Base-by-base conservation (phyloP, 2,329 filamentous ascomycete genomes). In the Anthostomella pinea region DNA sequence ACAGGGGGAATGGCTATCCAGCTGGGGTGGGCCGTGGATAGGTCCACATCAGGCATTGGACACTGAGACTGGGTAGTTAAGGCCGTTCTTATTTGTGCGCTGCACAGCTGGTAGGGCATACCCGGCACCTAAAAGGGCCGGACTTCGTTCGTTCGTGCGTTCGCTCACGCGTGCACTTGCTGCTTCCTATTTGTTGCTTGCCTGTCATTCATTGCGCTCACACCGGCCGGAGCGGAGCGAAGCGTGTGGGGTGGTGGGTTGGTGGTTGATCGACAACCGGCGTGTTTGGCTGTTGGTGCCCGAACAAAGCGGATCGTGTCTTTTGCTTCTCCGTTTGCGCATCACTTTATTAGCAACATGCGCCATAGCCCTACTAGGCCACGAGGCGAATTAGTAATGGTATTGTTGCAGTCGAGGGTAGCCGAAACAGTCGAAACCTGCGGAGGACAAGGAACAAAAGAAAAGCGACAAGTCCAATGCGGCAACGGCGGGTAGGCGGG, bases 261-360 rank as follows among this genome's bases (percentile, higher is more conserved):
- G n/a, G 33, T 44, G 43, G 42, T 43, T 45, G 54, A 57, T 59
- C 54, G 51, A 53, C 45, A 43, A 45, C 51, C 52, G 50, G 52
- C 51, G 53, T 54, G 52, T 63, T 58, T 58, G 49, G 53, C 48
- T 62, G 60, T 64, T 64, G 58, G 47, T 65, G 59, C 58, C 64
- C 63, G 62, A 65, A 56, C 51, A 49, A 56, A 59, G 56, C 53
- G 57, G 53, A 48, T 48, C 41, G 30, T 32, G 33, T 36, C 43
- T 48, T 40, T 39, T 47, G 24, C 37, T 30, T 49, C 42, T 53
- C 46, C 51, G 48, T 53, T 55, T 54, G 52, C 37, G 43, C 47
- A 47, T 48, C 38, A n/a, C n/a, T n/a, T n/a, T 42, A 51, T 53
- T 41, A 47, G 45, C 42, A 30, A 43, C 36, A 52, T 45, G 34